phyloP scores from a whole-genome alignment of 352 stramenopile species.

The Pythium utonaiense region DNA sequence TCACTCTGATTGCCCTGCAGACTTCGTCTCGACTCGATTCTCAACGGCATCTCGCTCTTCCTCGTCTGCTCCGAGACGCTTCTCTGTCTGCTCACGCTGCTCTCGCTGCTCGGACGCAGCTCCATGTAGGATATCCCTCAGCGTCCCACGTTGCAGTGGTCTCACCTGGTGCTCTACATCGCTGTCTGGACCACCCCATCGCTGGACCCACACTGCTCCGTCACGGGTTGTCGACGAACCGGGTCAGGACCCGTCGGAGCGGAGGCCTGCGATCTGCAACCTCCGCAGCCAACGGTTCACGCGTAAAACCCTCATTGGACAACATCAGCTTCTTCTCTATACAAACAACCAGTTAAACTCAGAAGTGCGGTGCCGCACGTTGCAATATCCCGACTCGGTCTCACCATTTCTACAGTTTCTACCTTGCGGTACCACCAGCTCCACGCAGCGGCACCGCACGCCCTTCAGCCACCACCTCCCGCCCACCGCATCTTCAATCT shows the following conservation, averaged over 20 bases:
- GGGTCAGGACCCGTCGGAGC: not conserved
- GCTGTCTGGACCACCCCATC: no score
- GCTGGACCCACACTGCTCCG: not conserved
- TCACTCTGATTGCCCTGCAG: no score
- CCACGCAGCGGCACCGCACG: slow-evolving; percentile 13
- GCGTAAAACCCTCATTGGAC: not conserved
- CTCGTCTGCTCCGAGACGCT: slow-evolving; percentile 59
- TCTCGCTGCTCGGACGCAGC: slow-evolving; percentile 27
- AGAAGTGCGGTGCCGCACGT: not conserved
- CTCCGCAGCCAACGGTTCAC: slow-evolving; percentile 5
- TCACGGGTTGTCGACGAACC: not conserved
- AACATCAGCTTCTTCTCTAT: not conserved
- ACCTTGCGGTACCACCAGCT: not conserved
- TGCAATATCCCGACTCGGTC: not conserved
- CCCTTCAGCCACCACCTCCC: not conserved
- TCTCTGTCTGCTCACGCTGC: slow-evolving; percentile 40
- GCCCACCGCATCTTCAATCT: slow-evolving; percentile 15
- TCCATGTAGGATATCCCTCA: no score
- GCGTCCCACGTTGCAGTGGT: no score
- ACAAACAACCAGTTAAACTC: not conserved
- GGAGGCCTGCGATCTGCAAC: not conserved
- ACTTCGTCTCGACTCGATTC: slow-evolving; percentile 50
- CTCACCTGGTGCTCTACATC: no score
- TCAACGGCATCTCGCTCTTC: slow-evolving; percentile 60
- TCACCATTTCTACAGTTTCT: slow-evolving; percentile 14